Percentiles rank a stretch among this genome's conserved stretches.
These are phyloP conservation scores for Wickerhamomyces alni DNA, from an alignment of 805 yeast genomes.

Conservation along the genomic window DNA sequence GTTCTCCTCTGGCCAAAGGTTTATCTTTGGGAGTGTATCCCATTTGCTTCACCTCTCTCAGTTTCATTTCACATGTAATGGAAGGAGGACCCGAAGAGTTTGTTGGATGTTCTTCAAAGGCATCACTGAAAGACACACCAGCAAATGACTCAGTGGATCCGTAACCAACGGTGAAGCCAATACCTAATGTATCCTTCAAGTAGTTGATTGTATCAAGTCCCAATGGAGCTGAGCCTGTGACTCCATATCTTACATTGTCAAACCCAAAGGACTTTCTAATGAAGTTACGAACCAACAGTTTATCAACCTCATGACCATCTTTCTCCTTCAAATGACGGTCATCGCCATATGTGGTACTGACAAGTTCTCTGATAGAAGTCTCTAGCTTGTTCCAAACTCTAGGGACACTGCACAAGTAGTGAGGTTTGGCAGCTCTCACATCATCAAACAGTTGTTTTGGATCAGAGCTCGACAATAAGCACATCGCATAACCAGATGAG, in stretches of 20 bases:
- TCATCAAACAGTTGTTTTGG: conserved; percentile 53
- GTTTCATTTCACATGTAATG: conserved; percentile 45
- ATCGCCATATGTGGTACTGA: conserved; percentile 3
- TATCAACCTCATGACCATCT: conserved; percentile 1
- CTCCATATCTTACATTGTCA: conserved; percentile 30
- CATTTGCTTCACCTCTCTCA: conserved; percentile 59
- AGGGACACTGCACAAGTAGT: conserved; percentile 50
- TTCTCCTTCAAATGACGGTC: background rate
- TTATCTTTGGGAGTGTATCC: conserved; percentile 34
- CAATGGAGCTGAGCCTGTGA: conserved; percentile 67
- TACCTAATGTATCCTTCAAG: conserved; percentile 48
- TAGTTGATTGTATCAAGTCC: conserved; percentile 53
- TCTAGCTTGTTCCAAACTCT: conserved; percentile 57
- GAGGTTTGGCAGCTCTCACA: conserved; percentile 45
- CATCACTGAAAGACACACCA: conserved; percentile 39
- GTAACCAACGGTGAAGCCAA: conserved; percentile 49
- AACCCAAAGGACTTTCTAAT: conserved; percentile 40
- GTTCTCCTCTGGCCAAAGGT: conserved; percentile 48
- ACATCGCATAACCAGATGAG: conserved; percentile 33
- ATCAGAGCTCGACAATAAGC: conserved; percentile 35
- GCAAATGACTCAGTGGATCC: conserved; percentile 70
- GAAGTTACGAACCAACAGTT: conserved; percentile 27
- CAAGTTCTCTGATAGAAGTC: conserved; percentile 39
- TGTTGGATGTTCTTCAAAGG: conserved; percentile 33
- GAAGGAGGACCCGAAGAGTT: conserved; percentile 54